Base-by-base conservation (phyloP, 176 grass and related monocot species). In the Avena atlantica region DNA sequence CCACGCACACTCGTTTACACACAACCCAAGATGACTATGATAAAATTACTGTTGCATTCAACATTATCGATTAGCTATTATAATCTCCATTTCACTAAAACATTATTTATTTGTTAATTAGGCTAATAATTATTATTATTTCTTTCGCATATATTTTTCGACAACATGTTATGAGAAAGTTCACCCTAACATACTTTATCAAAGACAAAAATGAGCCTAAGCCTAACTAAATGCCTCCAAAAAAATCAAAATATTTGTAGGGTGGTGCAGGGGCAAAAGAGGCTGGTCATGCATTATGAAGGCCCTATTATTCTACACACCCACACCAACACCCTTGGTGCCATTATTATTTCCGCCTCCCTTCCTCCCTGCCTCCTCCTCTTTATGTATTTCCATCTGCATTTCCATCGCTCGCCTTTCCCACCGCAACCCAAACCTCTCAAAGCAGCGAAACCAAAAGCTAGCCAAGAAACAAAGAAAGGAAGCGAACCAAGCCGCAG, bases 331-430 rank as follows among this genome's bases (percentile, higher is more conserved):
- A 55, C 42, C 37, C 79, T 78, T 75, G 20, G 16, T 78, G 81
- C 61, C 86, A 91, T 85, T 91, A 88, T 85, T 84, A 85, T 83
- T 87, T 72, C 59, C 27, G 80, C 66, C 75, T 58, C 83, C 59
- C 48, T 78, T 34, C 19, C 5, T 34, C 42, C 19, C 27, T 29
- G 20, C 4, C 42, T 17, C 24, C 21, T 48, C 13, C 64, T 66
- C 87, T 81, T 60, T 72, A 71, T 86, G 79, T 82, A 86, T 90
- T 78, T 73, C 17, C 80, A 55, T 59, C 57, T n/a, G 16, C 62
- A 76, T 14, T 23, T 62, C 53, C 79, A 36, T 79, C 81, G 36
- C 62, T 23, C 76, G 74, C 83, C 83, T 70, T 86, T 60, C 73
- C 23, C 72, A 76, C 49, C 49, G 74, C 83, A 84, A 44, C 21